These are phyloP conservation scores for Shiraia sp. DNA, from an alignment of 2,329 filamentous ascomycete species.

Conservation along the genomic window DNA sequence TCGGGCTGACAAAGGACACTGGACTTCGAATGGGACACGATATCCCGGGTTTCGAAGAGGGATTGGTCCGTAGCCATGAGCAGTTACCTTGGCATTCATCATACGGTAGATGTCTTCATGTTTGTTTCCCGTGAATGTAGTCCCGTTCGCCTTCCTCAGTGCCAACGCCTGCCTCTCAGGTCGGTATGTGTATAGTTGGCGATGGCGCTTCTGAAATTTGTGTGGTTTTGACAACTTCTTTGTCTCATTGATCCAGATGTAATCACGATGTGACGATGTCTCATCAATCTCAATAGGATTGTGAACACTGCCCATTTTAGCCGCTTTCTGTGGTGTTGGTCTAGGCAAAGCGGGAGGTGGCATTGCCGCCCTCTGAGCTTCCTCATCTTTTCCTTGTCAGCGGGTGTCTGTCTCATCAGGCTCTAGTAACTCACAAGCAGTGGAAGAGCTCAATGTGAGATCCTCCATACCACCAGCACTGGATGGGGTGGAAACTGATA, in stretches of 20 bases:
- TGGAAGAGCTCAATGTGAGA: constrained; percentile 16
- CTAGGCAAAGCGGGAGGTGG: constrained; percentile 1
- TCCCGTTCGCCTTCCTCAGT: constrained; percentile 9
- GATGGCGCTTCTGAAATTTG: constrained; percentile 14
- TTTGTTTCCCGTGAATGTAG: constrained; percentile 15
- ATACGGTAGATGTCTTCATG: constrained; percentile 19
- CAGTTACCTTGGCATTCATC: constrained; percentile 12
- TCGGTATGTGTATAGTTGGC: constrained; percentile 10
- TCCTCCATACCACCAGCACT: constrained; percentile 5
- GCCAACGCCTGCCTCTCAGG: constrained; percentile 6
- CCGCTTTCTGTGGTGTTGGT: constrained; percentile 1
- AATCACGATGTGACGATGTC: constrained; percentile 7
- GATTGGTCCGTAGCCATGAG: not conserved
- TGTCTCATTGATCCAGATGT: not conserved
- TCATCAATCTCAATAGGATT: constrained; percentile 32
- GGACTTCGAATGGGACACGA: constrained; percentile 10
- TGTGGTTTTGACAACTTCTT: constrained; percentile 7
- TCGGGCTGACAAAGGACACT: constrained; percentile 6
- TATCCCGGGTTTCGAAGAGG: not conserved
- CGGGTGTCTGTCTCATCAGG: not conserved
- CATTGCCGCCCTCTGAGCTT: not conserved
- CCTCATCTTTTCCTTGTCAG: not conserved
- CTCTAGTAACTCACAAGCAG: not conserved
- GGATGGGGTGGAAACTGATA: not conserved
- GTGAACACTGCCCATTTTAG: constrained; percentile 16